Percentiles rank a stretch among this genome's conserved stretches.
Conservation (phyloP, 495 filamentous ascomycete genomes). For the Usnea hakonensis region DNA sequence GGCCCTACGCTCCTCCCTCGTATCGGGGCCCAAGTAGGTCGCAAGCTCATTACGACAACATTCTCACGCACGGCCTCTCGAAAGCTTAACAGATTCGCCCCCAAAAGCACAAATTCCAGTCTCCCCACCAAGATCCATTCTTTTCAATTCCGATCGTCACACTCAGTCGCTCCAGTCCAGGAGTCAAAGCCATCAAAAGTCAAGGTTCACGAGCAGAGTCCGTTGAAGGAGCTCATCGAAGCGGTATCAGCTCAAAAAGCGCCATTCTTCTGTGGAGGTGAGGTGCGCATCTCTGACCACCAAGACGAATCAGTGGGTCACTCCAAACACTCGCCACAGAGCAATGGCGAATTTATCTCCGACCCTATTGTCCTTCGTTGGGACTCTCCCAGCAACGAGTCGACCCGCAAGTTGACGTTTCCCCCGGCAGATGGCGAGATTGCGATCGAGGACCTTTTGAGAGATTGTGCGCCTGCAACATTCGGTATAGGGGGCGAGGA, state of each 20-base stretch:
- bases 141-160: no score
- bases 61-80: no score
- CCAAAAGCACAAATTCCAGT: no score
- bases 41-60: no score
- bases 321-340: not conserved
- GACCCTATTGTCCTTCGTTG: slow-evolving; percentile 1
- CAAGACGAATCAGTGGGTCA: not conserved
- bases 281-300: not conserved
- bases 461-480: slow-evolving; percentile 3
- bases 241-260: not conserved
- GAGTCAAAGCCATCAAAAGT: no score
- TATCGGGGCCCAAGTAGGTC: no score
- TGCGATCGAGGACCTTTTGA: not conserved
- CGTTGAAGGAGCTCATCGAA: no score
- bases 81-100: no score
- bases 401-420: not conserved
- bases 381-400: not conserved
- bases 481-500: slow-evolving; percentile 27
- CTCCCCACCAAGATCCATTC: no score
- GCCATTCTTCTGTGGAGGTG: not conserved
- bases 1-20: no score
- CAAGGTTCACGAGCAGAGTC: no score
- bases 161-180: no score
- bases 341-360: not conserved
- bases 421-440: not conserved